phyloP scores from a whole-genome alignment of 2,329 filamentous ascomycete genomes.

The Arthroderma uncinatum region DNA sequence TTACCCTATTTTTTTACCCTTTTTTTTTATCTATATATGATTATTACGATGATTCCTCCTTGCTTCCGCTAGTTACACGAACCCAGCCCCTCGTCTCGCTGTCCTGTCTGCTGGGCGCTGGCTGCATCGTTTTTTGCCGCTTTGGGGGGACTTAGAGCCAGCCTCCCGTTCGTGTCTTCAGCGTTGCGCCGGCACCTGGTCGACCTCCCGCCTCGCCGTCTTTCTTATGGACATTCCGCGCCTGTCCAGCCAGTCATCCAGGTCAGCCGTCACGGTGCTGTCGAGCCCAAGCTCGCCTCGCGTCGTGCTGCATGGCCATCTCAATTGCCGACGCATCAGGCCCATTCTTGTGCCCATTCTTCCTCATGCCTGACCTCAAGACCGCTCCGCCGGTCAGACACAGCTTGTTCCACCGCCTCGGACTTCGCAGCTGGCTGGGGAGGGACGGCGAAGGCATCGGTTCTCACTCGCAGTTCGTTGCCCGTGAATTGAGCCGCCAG shows the following conservation, averaged over 20 bases:
- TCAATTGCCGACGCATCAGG: conserved; percentile 30
- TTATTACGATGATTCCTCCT: not conserved
- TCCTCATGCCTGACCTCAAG: conserved; percentile 27
- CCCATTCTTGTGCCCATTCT: conserved; percentile 27
- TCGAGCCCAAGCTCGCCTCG: conserved; percentile 20
- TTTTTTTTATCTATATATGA: not conserved
- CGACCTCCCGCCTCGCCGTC: conserved; percentile 4
- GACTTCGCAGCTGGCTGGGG: conserved; percentile 33
- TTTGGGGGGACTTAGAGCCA: not conserved
- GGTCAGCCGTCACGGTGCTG: conserved; percentile 23
- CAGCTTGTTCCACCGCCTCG: conserved; percentile 39
- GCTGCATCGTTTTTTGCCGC: not conserved
- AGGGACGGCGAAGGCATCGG: conserved; percentile 24
- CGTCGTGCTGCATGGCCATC: conserved; percentile 32
- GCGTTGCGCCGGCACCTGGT: not conserved
- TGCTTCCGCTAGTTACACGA: conserved; percentile 4
- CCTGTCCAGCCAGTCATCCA: conserved; percentile 25
- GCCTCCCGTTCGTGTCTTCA: not conserved
- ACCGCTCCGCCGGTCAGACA: conserved; percentile 26
- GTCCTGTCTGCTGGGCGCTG: not conserved
- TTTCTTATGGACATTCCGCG: conserved; percentile 28
- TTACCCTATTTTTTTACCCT: not conserved
- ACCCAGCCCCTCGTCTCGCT: not conserved
- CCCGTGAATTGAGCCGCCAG: not conserved
- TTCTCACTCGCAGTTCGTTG: conserved; percentile 8